A percentile compares a stretch with the other conserved stretches of the same genome.
Conservation (phyloP, 1,139 yeast species). For the Yamadazyma atmosphaerica region DNA sequence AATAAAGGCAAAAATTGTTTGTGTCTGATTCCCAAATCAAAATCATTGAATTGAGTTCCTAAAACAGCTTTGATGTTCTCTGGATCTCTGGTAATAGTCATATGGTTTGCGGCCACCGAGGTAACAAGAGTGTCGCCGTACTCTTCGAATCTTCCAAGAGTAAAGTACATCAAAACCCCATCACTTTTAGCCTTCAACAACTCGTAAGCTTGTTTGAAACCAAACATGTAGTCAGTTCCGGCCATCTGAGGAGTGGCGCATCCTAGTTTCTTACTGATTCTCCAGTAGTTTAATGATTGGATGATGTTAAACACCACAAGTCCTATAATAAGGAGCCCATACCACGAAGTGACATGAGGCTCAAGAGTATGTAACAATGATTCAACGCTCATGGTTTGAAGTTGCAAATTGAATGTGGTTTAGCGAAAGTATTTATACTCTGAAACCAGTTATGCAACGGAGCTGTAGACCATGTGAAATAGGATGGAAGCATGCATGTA, state of each 20-base stretch:
- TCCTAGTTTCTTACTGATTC: slow-evolving; percentile 18
- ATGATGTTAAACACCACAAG: neutral
- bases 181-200: neutral
- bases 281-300: neutral
- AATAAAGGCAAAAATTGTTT: slow-evolving; percentile 43
- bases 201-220: neutral
- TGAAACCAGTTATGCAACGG: no score
- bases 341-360: slow-evolving; percentile 2
- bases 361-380: neutral
- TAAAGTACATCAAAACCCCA: neutral
- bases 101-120: slow-evolving; percentile 7
- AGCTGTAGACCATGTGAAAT: no score
- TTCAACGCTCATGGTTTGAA: neutral
- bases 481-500: no score
- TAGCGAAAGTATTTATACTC: no score
- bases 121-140: slow-evolving; percentile 7
- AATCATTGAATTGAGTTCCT: slow-evolving; percentile 49
- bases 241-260: slow-evolving; percentile 16
- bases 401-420: no score
- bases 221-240: neutral
- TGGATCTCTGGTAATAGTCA: slow-evolving; percentile 25
- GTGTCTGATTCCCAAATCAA: slow-evolving; percentile 51
- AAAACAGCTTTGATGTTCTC: slow-evolving; percentile 38
- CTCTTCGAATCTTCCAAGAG: slow-evolving; percentile 14
- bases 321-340: slow-evolving; percentile 2